Base-by-base conservation (phyloP, 768 basidiomycete genomes). In the Cyathus striatus region DNA sequence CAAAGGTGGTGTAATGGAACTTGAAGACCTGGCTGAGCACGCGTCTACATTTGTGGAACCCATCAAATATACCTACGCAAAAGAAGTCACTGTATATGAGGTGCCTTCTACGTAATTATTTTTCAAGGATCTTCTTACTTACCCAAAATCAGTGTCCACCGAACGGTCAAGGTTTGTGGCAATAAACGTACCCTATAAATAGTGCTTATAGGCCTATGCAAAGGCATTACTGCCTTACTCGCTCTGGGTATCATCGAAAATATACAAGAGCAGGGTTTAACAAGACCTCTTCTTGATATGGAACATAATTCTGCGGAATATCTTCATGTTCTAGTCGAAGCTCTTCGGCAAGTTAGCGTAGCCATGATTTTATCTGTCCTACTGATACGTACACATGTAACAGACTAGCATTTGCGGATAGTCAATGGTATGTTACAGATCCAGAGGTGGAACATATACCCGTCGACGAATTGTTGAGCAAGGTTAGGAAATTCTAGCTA, bases 271-370 rank as follows among this genome's bases (percentile, higher is more conserved):
- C 79, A 85, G 55, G 81, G 83, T 1, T 77, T 80, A 40, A 75
- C 79, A 37, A 73, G 72, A 44, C 76, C 90, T 10, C 63, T 97
- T 4, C 60, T 80, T 17, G 79, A 91, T 47, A 74, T 91, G 70
- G 87, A 92, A 43, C 92, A 96, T 62, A 96, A 96, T 55, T 94
- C 91, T 0, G 69, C 83, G 0, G 83, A 87, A 50, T 99, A 96
- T 60, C 69, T 95, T 3, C 96, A 99, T 55, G 68, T 79, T 9
- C 70, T 97, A 12, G 79, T 97, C 17, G 93, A 97, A 57, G 80
- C 88, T 5, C 65, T 97, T 49, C 75, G 90, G 85, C 86, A 36
- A 26, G 76, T 62, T 16, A 22, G 20, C 18, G 17, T 23, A 9
- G 27, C 17, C 20, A 22, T 26, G n/a, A 35, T 51, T 25, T 51